Base-by-base conservation (phyloP, 2,329 filamentous ascomycete genomes). In the Colletotrichum echinochloae region DNA sequence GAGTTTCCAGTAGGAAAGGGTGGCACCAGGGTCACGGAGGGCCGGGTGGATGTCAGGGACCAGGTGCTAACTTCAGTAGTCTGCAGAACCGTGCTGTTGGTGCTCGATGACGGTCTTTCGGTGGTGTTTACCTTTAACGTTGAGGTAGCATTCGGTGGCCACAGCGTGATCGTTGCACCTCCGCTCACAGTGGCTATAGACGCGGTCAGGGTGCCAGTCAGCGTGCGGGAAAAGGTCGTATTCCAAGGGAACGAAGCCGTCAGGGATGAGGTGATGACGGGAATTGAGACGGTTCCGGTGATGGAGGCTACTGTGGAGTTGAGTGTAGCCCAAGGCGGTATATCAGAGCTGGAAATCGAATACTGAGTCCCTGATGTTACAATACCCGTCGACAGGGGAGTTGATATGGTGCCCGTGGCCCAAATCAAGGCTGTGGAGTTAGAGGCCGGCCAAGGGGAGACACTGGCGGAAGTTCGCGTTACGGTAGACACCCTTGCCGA, bases 291-390 rank as follows among this genome's bases (percentile, higher is more conserved):
- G 7, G 67, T 70, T 16, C 67, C 63, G 3, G 64, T 44, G 12
- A 65, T 30, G 8, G 68, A 60, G 20, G 37, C 37, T 1, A n/a
- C n/a, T 12, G 65, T 71, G n/a, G 62, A 60, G 30, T 70, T 70
- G 20, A 33, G 28, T 16, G 62, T 16, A 7, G 63, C 39, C 66
- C 66, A 70, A 7, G 66, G 63, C 4, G 39, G 49, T 3, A 49
- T 16, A 14, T 30, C 11, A 5, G 35, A 16, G 7, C 23, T 51
- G 23, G 20, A 9, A 5, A 28, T 37, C 16, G 46, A 46, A 18
- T 39, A 65, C 20, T 33, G 28, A n/a, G 23, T 18, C 3, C 26
- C 11, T 33, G 57, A 60, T 11, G 41, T 23, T 23, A 5, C 23
- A 1, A 26, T 28, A 16, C 26, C 16, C 3, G 52, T 65, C 23